These are phyloP conservation scores for Colletotrichum phormii DNA, from an alignment of 2,329 filamentous ascomycete species.

Conservation along the genomic window DNA sequence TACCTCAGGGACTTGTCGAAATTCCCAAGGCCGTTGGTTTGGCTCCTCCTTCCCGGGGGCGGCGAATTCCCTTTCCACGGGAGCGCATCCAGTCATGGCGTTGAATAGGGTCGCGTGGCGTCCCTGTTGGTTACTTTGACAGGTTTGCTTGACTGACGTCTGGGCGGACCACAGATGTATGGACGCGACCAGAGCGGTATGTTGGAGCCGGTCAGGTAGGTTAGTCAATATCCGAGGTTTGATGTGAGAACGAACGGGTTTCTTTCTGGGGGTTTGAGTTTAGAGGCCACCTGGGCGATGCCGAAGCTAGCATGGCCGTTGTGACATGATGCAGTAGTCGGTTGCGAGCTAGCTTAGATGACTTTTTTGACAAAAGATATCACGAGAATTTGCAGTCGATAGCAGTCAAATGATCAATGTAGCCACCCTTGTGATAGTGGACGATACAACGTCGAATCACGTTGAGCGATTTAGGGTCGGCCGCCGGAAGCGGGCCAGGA, in stretches of 20 bases:
- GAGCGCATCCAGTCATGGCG: not conserved
- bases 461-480: not conserved
- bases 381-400: not conserved
- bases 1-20: not conserved
- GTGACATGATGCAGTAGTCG: not conserved
- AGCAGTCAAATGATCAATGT: not conserved
- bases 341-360: no score
- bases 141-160: not conserved
- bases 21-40: not conserved
- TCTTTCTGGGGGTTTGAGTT: not conserved
- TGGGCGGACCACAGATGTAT: not conserved
- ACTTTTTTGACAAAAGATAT: not conserved
- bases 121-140: slow-evolving; percentile 15
- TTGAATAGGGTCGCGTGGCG: slow-evolving; percentile 4
- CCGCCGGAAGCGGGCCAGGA: slow-evolving; percentile 25
- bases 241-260: not conserved
- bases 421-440: not conserved
- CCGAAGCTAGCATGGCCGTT: not conserved
- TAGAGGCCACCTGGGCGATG: not conserved
- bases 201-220: not conserved
- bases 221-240: not conserved
- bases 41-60: not conserved
- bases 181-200: not conserved
- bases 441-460: not conserved
- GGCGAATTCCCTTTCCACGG: not conserved